Evolutionary conservation across 1,139 yeast species (phyloP), one percentile per base, ranked within the genome.

Genomic region (Candida glucosophila): DNA sequence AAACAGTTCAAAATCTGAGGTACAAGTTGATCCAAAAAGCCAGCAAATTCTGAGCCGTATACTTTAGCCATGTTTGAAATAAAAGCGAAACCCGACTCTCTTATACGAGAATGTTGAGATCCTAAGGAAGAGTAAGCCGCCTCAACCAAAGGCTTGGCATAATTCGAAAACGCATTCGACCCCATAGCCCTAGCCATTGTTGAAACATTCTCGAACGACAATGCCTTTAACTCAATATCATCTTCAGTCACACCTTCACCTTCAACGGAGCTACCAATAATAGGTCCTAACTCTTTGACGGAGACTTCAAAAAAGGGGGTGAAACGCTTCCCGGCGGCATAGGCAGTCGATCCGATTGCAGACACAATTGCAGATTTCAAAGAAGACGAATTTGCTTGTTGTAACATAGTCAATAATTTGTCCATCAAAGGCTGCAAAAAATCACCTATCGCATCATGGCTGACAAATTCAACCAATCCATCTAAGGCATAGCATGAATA

Each of bases 151-250:
- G 95, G 92, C 49, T 79, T 77, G 27, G 95, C 95, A 52, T 73
- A 85, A 22, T 81, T 75, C 22, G 85, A 72, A 58, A 90, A 90
- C 2, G 83, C 63, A 43, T 80, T 90, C 30, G 92, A 79, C 37
- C 97, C 95, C 32, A 90, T 96, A 29, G 99, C 96, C 54, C 90
- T 75, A 30, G 95, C 97, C 80, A 90, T 78, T 14, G 95, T 80
- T 22, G 96, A 83, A 40, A 92, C 73, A 45, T 92, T 82, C 60
- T 92, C 98, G 41, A 90, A 77, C 29, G 96, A 83, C 51, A 78
- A 70, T 24, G 95, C 96, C 56, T 92, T 76, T 44, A 88, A 72
- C 56, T 81, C 92, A 40, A 80, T 74, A 43, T 81, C 93, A 37
- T 70, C 86, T 41, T 78, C 88, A 33, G 77, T 59, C 67, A 80